phyloP scores from a whole-genome alignment of 2,329 filamentous ascomycete species.

The Alternaria arborescens region DNA sequence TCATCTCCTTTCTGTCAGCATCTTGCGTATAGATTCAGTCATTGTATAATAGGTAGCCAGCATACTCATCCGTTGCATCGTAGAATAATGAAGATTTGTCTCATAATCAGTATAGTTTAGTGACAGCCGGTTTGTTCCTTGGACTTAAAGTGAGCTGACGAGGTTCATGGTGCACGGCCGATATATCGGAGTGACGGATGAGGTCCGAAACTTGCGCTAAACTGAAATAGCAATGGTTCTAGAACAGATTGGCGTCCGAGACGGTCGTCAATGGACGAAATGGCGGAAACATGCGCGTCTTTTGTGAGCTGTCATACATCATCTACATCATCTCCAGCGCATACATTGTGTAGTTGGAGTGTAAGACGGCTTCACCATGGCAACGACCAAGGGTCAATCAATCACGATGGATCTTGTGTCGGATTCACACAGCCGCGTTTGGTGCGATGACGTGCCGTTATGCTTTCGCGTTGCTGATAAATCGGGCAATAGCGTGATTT shows the following conservation, averaged over 20 bases:
- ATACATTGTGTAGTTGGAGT: background rate
- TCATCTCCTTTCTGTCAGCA: constrained; percentile 1
- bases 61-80: constrained; percentile 14
- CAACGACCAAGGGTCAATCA: background rate
- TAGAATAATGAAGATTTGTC: constrained; percentile 8
- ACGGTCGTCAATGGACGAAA: constrained; percentile 7
- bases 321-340: background rate
- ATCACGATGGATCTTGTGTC: background rate
- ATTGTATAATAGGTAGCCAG: constrained; percentile 20
- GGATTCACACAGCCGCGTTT: background rate
- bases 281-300: constrained; percentile 4
- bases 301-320: background rate
- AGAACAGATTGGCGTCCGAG: constrained; percentile 9
- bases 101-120: background rate
- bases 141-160: background rate
- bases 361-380: background rate
- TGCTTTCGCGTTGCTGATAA: constrained; percentile 38
- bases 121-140: background rate
- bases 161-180: constrained; percentile 4
- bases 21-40: constrained; percentile 13
- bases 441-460: constrained; percentile 26
- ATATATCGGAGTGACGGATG: constrained; percentile 5
- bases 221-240: background rate
- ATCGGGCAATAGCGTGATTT: constrained; percentile 24
- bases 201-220: constrained; percentile 1